Evolutionary conservation across 2,329 filamentous ascomycete species (phyloP), one percentile per base, ranked within the genome.

Genomic region (Trichoderma cornu-damae): DNA sequence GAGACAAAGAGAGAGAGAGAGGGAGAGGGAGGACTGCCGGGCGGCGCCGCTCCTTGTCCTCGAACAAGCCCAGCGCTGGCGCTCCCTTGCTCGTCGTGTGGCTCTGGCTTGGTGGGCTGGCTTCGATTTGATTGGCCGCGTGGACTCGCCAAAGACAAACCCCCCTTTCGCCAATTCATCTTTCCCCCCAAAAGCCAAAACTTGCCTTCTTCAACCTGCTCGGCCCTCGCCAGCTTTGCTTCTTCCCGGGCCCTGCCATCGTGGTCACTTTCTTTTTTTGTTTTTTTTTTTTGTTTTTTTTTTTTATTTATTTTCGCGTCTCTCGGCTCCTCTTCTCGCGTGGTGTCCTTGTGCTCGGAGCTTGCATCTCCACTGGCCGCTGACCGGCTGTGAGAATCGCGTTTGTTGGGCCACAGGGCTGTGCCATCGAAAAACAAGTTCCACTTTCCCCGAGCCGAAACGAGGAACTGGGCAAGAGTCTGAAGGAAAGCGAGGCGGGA

Each of bases 151-250:
- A 37, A 35, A 44, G 44, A 42, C n/a, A n/a, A n/a, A n/a, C n/a
- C 37, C 54, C 54, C 54, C 46, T 57, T 57, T 50, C 44, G 46
- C 46, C 47, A 48, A 49, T 50, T 57, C 46, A 57, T 57, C 54
- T 42, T 30, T 20, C 37, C 48, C 49, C 37, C 52, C 35, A 47
- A n/a, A n/a, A 38, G 22, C 14, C 51, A 43, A n/a, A 49, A 50
- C 47, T 34, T 51, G 47, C 32, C 46, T 57, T 50, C 44, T 50
- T 57, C 46, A 50, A 43, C 46, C 38, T 57, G 46, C 54, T 55
- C 28, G 26, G 28, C 18, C 30, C 28, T 20, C 46, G 16, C 26
- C 26, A 48, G 18, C 30, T 46, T 49, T 48, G 34, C 43, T 48
- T 26, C 47, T 57, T n/a, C n/a, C 24, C 44, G n/a, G 24, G 54